Evolutionary conservation across 495 filamentous ascomycete genomes (phyloP).

Genomic region (Bacidia rubella): DNA sequence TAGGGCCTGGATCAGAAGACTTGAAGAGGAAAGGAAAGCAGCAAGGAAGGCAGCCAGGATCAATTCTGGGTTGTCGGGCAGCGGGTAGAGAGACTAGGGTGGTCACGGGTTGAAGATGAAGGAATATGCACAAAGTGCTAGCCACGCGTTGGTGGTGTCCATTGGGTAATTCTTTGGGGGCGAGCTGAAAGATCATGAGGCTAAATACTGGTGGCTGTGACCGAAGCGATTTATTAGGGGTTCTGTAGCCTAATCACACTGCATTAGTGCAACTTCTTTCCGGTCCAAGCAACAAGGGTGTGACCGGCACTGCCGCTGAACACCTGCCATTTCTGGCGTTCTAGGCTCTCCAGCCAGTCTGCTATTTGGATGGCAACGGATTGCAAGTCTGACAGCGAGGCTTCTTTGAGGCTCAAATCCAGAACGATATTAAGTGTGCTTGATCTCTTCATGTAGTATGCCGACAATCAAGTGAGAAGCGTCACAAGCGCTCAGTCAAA

Average conservation of each 20-base stretch:
- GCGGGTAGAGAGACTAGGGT: background rate
- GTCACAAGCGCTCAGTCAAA: background rate
- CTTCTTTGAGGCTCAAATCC: background rate
- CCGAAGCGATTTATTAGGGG: background rate
- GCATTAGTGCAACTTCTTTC: background rate
- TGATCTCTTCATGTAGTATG: background rate
- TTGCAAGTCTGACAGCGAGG: background rate
- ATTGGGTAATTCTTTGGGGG: background rate
- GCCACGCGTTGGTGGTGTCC: background rate
- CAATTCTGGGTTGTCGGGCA: background rate
- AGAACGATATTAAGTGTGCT: background rate
- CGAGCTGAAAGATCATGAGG: background rate
- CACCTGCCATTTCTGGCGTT: background rate
- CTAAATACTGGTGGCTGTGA: background rate
- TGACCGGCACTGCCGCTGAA: background rate
- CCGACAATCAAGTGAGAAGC: too few species aligned
- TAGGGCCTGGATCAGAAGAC: background rate
- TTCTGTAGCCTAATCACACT: background rate
- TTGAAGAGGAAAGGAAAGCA: background rate
- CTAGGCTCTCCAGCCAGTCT: background rate
- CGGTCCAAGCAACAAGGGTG: background rate
- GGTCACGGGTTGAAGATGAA: background rate
- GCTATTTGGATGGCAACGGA: background rate
- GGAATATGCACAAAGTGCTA: background rate
- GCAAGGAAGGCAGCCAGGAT: background rate